These are phyloP conservation scores for Sporothrix pseudoabietina DNA, from an alignment of 2,329 filamentous ascomycete genomes.

Conservation along the genomic window DNA sequence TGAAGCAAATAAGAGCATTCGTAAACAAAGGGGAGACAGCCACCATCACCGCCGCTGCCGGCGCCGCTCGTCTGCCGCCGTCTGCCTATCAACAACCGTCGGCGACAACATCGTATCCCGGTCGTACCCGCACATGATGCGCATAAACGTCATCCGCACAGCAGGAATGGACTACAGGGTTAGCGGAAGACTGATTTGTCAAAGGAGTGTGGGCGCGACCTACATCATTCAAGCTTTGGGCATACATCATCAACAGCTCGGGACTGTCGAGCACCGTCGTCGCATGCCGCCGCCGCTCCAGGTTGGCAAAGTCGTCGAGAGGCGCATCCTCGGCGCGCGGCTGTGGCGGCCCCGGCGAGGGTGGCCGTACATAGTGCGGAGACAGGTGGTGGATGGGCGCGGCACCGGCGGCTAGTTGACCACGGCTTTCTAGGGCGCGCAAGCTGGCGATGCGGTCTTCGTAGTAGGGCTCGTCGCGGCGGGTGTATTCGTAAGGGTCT, in stretches of 20 bases:
- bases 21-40: neutral
- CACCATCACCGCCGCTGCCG: neutral
- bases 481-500: conserved; percentile 44
- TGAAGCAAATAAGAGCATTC: too few relatives aligned
- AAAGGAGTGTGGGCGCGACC: conserved; percentile 37
- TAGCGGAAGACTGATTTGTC: neutral
- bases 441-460: neutral
- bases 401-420: neutral
- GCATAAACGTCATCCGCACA: conserved; percentile 59
- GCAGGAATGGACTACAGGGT: conserved; percentile 55
- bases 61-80: neutral
- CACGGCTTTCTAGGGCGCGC: neutral
- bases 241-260: conserved; percentile 62
- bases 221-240: conserved; percentile 58
- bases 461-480: conserved; percentile 7
- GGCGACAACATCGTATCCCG: conserved; percentile 36
- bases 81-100: neutral
- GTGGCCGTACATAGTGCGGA: conserved; percentile 3
- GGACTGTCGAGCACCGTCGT: conserved; percentile 58
- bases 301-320: conserved; percentile 47
- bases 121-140: conserved; percentile 58
- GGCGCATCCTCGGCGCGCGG: neutral
- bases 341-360: neutral
- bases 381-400: neutral
- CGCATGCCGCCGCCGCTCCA: conserved; percentile 53